These are phyloP conservation scores for Phytophthora palmivora DNA, from an alignment of 352 stramenopile species.

Conservation along the genomic window DNA sequence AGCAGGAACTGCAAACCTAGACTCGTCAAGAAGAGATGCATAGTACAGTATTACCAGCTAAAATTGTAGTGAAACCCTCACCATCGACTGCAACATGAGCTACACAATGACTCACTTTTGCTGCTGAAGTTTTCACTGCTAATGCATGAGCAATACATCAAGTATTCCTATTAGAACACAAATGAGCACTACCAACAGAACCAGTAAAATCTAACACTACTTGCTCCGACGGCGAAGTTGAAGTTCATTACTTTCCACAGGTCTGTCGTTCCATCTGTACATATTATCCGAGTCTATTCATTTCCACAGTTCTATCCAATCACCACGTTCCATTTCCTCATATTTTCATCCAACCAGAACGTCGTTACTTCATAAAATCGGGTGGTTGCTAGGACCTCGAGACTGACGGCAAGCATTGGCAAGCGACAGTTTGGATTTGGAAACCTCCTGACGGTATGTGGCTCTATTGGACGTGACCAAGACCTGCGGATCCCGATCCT, in stretches of 20 bases:
- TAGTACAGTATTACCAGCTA: neutral
- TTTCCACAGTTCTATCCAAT: constrained; percentile 1
- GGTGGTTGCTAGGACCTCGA: constrained; percentile 25
- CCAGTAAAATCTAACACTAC: no score
- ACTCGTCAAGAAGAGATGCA: neutral
- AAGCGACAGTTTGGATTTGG: constrained; percentile 82
- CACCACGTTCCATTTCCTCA: neutral
- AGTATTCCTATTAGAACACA: no score
- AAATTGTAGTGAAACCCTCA: constrained; percentile 3
- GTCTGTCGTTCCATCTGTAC: neutral
- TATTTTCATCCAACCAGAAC: constrained; percentile 14
- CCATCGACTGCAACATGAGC: no score
- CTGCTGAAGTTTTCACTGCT: no score
- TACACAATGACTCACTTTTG: no score
- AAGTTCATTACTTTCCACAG: neutral
- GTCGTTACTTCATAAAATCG: constrained; percentile 13
- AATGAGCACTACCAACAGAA: no score
- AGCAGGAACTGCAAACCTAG: neutral
- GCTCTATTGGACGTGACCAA: constrained; percentile 2
- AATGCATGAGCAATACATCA: no score
- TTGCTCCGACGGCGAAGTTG: constrained; percentile 1
- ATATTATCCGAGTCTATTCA: neutral
- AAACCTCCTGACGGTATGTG: constrained; percentile 85
- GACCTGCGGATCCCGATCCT: constrained; percentile 45
- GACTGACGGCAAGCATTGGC: neutral